Percentiles rank a stretch among this genome's conserved stretches.
Conservation (phyloP, 2,329 filamentous ascomycete species). For the Aspergillus chevalieri region DNA sequence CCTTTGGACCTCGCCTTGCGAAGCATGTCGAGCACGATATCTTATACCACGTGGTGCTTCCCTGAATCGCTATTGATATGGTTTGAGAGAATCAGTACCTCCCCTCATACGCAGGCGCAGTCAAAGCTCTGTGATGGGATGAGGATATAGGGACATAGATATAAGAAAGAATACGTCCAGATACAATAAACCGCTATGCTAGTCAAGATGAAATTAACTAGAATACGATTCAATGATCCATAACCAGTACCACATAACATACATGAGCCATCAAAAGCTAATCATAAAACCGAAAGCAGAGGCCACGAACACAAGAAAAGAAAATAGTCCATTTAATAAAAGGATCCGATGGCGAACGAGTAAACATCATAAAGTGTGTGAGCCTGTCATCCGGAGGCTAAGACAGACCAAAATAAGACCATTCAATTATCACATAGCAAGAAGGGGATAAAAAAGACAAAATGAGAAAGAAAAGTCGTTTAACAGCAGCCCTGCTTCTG, state of each 20-base stretch:
- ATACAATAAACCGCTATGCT: neutral
- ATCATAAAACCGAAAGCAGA: neutral
- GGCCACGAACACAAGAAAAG: neutral
- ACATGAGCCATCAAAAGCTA: neutral
- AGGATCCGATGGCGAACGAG: neutral
- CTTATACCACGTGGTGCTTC: too few relatives aligned
- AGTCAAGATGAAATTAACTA: neutral
- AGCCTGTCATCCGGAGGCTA: conserved; percentile 28
- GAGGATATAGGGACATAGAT: too few relatives aligned
- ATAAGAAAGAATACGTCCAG: too few relatives aligned
- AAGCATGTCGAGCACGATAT: too few relatives aligned
- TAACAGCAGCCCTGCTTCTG: conserved; percentile 54
- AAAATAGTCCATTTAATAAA: neutral
- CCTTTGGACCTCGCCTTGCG: too few relatives aligned
- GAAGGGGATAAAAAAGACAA: neutral
- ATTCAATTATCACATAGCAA: conserved; percentile 35
- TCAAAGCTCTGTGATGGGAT: too few relatives aligned
- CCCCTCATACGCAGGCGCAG: too few relatives aligned
- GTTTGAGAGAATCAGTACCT: too few relatives aligned
- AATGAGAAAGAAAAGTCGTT: neutral
- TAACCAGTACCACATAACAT: neutral
- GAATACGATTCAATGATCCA: neutral
- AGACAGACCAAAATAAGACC: conserved; percentile 31
- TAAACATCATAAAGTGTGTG: neutral
- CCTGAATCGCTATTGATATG: too few relatives aligned